A percentile compares a stretch with the other conserved stretches of the same genome.
Evolutionary conservation across 176 grass and related monocot genomes (phyloP).

Genomic region (Oropetium thomaeum): DNA sequence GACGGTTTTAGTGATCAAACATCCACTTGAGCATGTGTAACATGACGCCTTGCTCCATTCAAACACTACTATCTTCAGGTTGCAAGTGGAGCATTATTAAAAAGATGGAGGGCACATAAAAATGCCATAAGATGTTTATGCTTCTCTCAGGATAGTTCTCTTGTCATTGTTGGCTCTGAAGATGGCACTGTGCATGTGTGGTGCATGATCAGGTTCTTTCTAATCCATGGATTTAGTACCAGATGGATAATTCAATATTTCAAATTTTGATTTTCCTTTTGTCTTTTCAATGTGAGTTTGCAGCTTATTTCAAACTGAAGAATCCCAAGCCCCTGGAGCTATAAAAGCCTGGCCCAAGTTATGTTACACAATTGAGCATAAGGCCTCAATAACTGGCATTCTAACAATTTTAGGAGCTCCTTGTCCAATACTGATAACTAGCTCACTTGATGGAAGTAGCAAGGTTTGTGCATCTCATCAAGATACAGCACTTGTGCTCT

Average conservation of each 20-base stretch:
- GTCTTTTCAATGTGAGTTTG: not conserved
- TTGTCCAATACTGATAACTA: conserved; percentile 22
- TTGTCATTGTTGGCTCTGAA: conserved; percentile 37
- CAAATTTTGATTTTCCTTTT: not conserved
- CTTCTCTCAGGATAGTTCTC: conserved; percentile 34
- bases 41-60: not conserved
- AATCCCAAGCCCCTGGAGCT: not conserved
- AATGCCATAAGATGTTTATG: conserved; percentile 30
- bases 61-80: not conserved
- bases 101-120: conserved; percentile 31
- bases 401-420: conserved; percentile 8
- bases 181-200: conserved; percentile 28
- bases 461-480: conserved; percentile 24
- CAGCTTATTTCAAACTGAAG: conserved; percentile 22
- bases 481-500: not conserved
- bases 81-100: conserved; percentile 35
- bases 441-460: conserved; percentile 41
- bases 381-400: conserved; percentile 25
- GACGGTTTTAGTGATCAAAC: not conserved
- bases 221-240: not conserved
- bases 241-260: not conserved
- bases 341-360: not conserved
- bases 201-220: conserved; percentile 35
- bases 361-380: conserved; percentile 9
- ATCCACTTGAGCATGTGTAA: not conserved